Percentiles rank a stretch among this genome's conserved stretches.
Conservation (phyloP, 306 rosid species). For the Quercus variabilis region DNA sequence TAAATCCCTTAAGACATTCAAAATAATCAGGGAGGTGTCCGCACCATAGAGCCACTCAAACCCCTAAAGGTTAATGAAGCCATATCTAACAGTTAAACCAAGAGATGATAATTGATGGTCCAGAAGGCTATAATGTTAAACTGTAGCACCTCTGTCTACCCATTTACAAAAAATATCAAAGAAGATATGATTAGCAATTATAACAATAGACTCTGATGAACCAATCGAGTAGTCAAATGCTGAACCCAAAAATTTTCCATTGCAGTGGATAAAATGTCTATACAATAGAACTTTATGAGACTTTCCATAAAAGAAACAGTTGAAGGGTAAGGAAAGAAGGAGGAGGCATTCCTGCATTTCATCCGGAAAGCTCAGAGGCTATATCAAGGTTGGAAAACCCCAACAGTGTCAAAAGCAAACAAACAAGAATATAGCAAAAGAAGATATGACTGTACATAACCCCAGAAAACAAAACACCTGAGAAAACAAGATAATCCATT, state of each 20-base stretch:
- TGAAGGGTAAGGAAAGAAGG: not conserved
- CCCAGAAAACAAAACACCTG: not conserved
- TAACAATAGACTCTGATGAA: not conserved
- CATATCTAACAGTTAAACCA: not conserved
- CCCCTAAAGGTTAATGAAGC: not conserved
- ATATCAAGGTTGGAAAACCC: not conserved
- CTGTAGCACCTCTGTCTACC: not conserved
- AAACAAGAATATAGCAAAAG: not conserved
- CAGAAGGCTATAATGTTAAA: not conserved
- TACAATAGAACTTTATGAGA: not conserved
- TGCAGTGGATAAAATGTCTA: not conserved
- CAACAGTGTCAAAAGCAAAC: not conserved
- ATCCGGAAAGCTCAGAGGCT: not conserved
- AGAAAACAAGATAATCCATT: not conserved
- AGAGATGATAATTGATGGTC: not conserved
- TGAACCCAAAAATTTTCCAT: not conserved
- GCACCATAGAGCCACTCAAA: not conserved
- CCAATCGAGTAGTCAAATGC: not conserved
- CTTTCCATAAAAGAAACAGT: not conserved
- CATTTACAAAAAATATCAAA: not conserved
- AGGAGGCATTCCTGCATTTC: not conserved
- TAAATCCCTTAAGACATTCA: too few species aligned
- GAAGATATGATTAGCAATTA: not conserved
- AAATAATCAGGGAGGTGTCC: too few species aligned
- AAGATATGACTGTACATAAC: constrained; percentile 12